These are phyloP conservation scores for Rubus idaeus DNA, from an alignment of 306 rosid genomes.

Conservation along the genomic window DNA sequence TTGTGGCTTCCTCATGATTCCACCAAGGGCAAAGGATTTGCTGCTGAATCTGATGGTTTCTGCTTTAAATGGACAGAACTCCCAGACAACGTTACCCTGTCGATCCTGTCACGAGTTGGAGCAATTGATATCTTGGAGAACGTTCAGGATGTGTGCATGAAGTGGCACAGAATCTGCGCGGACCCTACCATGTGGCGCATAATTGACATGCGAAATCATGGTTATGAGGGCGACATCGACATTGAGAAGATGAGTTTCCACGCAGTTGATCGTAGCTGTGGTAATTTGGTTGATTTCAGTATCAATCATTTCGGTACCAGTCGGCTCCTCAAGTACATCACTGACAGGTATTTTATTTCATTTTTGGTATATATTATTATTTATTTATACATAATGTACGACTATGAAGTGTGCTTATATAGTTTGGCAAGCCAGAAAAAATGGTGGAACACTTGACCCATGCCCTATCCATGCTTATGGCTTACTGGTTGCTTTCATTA, in stretches of 20 bases:
- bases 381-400: neutral
- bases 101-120: constrained; percentile 45
- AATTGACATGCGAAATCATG: constrained; percentile 36
- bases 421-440: neutral
- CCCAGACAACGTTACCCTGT: constrained; percentile 38
- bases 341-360: constrained; percentile 32
- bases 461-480: too few species aligned
- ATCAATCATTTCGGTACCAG: constrained; percentile 40
- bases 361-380: neutral
- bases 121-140: constrained; percentile 38
- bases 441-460: too few species aligned
- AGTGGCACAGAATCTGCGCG: constrained; percentile 49
- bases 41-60: neutral
- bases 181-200: constrained; percentile 49
- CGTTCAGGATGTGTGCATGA: constrained; percentile 45
- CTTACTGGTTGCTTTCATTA: too few species aligned
- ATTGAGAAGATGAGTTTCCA: constrained; percentile 35
- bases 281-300: constrained; percentile 32
- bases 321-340: constrained; percentile 39
- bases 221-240: neutral
- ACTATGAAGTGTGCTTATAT: neutral
- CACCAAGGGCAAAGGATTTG: constrained; percentile 13
- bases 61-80: constrained; percentile 44
- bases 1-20: constrained; percentile 47
- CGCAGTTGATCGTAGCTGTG: constrained; percentile 45